Conservation (phyloP, 805 yeast genomes). For the Candida vartiovaarae region DNA sequence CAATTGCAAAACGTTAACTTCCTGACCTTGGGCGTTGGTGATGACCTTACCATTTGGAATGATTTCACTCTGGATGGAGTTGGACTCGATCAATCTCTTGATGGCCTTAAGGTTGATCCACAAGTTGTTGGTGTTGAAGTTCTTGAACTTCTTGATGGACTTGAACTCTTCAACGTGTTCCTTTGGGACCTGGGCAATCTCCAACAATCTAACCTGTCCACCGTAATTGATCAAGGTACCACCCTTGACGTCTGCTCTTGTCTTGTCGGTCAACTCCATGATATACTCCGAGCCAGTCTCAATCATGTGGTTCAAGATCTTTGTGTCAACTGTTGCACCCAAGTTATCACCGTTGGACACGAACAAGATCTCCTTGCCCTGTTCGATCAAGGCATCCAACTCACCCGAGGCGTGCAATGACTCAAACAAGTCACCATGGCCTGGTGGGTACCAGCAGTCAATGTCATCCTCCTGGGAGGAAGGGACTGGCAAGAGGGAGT, state of each 20-base stretch:
- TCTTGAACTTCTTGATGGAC: slow-evolving; percentile 94
- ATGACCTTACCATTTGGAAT: slow-evolving; percentile 91
- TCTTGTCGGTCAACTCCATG: slow-evolving; percentile 98
- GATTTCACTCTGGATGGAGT: slow-evolving; percentile 82
- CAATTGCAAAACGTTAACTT: slow-evolving; percentile 82
- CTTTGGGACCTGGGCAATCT: slow-evolving; percentile 97
- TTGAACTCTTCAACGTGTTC: slow-evolving; percentile 98
- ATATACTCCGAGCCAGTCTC: slow-evolving; percentile 89
- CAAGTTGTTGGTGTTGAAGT: slow-evolving; percentile 95
- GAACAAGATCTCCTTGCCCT: slow-evolving; percentile 91
- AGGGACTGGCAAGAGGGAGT: slow-evolving; percentile 94
- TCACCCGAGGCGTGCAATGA: slow-evolving; percentile 85
- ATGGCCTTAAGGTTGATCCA: slow-evolving; percentile 96
- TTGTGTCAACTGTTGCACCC: slow-evolving; percentile 95
- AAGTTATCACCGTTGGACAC: slow-evolving; percentile 98
- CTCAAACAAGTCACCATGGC: slow-evolving; percentile 97
- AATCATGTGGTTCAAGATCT: slow-evolving; percentile 86
- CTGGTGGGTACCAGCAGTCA: slow-evolving; percentile 99
- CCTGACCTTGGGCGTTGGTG: slow-evolving; percentile 58
- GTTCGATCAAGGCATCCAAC: slow-evolving; percentile 78
- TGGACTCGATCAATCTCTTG: slow-evolving; percentile 81
- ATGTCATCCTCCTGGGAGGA: slow-evolving; percentile 61
- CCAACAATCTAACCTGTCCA: slow-evolving; percentile 89
- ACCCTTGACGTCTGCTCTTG: slow-evolving; percentile 99
- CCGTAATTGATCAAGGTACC: slow-evolving; percentile 96